Conservation (phyloP, 768 basidiomycete genomes). For the Pleurotus cornucopiae region DNA sequence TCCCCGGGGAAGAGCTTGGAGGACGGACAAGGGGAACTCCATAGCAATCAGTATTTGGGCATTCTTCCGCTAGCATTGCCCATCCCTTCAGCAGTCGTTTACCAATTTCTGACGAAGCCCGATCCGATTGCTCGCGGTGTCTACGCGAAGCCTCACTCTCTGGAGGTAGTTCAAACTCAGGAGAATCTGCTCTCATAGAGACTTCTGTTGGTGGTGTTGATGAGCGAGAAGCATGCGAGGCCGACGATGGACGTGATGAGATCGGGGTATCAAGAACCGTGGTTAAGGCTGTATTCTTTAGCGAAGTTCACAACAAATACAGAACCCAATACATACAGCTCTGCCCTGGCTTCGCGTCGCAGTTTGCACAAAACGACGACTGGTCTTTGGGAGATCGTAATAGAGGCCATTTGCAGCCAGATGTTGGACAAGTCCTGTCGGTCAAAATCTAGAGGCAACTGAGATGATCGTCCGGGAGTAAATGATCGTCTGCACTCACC, state of each 20-base stretch:
- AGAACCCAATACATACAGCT: constrained; percentile 14
- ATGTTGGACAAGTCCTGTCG: constrained; percentile 54
- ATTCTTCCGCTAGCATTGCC: constrained; percentile 90
- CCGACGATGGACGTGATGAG: constrained; percentile 40
- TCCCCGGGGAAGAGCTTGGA: constrained; percentile 51
- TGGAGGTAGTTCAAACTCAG: constrained; percentile 56
- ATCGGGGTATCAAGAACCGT: constrained; percentile 18
- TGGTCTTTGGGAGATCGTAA: constrained; percentile 63
- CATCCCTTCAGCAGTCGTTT: constrained; percentile 75
- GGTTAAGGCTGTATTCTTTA: constrained; percentile 7
- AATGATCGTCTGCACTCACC: constrained; percentile 32
- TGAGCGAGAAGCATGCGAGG: constrained; percentile 51
- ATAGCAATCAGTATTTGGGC: constrained; percentile 63
- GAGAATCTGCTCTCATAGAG: constrained; percentile 57
- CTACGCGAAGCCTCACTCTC: constrained; percentile 64
- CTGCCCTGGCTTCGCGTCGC: constrained; percentile 39
- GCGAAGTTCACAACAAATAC: constrained; percentile 2
- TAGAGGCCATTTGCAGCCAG: constrained; percentile 62
- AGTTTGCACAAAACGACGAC: constrained; percentile 61
- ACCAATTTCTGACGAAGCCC: constrained; percentile 76
- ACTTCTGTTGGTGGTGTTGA: constrained; percentile 80
- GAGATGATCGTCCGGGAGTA: constrained; percentile 3
- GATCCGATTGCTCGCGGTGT: constrained; percentile 78
- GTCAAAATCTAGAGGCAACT: constrained; percentile 51
- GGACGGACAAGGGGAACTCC: constrained; percentile 83